phyloP scores from a whole-genome alignment of 2,329 filamentous ascomycete genomes.

The Cytospora schulzeri region DNA sequence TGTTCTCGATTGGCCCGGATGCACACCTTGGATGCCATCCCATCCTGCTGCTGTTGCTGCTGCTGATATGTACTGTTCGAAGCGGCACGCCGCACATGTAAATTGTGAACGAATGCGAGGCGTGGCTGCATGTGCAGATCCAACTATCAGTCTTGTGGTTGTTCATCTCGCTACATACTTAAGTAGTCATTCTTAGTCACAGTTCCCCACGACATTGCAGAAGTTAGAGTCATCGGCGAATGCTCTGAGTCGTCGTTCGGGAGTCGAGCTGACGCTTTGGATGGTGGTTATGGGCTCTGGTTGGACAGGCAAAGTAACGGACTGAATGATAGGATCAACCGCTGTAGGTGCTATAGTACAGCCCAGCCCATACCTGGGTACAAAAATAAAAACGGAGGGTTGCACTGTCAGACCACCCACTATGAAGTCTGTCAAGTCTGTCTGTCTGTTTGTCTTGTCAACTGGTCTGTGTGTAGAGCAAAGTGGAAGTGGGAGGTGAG shows the following conservation, averaged over 20 bases:
- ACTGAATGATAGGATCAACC: background rate
- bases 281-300: conserved; percentile 11
- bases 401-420: background rate
- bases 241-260: conserved; percentile 19
- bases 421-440: too few relatives aligned
- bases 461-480: too few relatives aligned
- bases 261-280: conserved; percentile 9
- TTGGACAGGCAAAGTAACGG: background rate
- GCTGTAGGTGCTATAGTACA: too few relatives aligned
- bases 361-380: background rate
- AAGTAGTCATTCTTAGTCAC: conserved; percentile 5
- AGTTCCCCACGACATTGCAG: background rate
- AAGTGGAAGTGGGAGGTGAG: too few relatives aligned
- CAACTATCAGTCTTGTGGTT: conserved; percentile 4
- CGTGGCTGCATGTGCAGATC: conserved; percentile 2
- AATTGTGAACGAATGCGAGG: background rate
- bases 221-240: conserved; percentile 14
- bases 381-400: background rate
- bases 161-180: background rate
- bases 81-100: background rate
- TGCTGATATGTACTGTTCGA: conserved; percentile 5
- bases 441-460: too few relatives aligned
- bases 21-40: conserved; percentile 1
- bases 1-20: conserved; percentile 10
- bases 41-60: background rate